Evolutionary conservation across 768 basidiomycete genomes (phyloP), one percentile per base, ranked within the genome.

Genomic region (Boletus rufocinnamomeus): DNA sequence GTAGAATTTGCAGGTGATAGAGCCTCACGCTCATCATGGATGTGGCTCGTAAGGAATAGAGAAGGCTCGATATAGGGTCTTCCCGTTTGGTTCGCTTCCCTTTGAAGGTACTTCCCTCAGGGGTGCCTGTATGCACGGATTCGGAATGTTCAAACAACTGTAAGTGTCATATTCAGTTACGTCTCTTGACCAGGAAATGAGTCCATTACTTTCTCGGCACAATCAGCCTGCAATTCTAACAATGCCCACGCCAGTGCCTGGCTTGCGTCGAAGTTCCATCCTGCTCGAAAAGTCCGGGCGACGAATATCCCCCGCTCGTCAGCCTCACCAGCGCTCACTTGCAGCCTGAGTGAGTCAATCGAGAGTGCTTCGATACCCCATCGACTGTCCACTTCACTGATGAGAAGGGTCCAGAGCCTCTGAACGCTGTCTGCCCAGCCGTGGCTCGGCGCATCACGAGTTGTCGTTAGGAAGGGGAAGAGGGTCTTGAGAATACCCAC

Each of bases 161-260:
- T 6, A 56, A 13, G 14, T 27, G 52, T 28, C 4, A 37, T 8
- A 48, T 58, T 58, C 28, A 60, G 19, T 58, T 41, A 41, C 34
- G 37, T 10, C 3, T 47, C 40, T 52, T 44, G 40, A 63, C 9
- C 41, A 52, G 27, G 16, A 38, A 51, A 40, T 0, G 32, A 27
- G 47, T 30, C 6, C 32, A 76, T 55, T 66, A 91, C 92, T 77
- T 86, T 83, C 51, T 79, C 79, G 5, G 84, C 80, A 67, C 88
- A 89, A 69, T 93, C 91, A 4, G 92, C 89, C 58, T 91, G 89
- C 23, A 95, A 74, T 69, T 93, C 87, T 7, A 94, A 74, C 7
- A 88, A 77, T 7, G 85, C 82, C 95, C 95, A 97, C 0, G 86
- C 79, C 34, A 91, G 71, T 1, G 90, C 91, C 69, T 93, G 88